phyloP scores from a whole-genome alignment of 139 green algal species.

The Asterochloris sp. region DNA sequence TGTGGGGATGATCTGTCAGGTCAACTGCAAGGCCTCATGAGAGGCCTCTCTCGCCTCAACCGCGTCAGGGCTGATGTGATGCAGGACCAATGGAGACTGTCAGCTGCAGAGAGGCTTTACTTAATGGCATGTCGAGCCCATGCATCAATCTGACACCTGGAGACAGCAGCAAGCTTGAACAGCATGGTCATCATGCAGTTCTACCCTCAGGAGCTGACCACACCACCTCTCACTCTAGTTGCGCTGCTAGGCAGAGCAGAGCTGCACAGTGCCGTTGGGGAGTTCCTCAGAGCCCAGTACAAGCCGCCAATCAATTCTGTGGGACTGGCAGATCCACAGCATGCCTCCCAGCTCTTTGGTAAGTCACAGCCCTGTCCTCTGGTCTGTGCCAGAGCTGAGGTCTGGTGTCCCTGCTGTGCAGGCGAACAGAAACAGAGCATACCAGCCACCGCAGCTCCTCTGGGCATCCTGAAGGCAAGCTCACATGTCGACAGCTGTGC shows the following conservation, averaged over 20 bases:
- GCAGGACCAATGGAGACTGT: no score
- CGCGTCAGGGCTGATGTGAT: no score
- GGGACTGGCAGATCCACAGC: slow-evolving; percentile 16
- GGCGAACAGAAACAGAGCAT: slow-evolving; percentile 7
- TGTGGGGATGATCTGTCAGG: no score
- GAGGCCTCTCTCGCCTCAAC: no score
- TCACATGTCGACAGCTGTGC: neutral
- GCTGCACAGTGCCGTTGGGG: slow-evolving; percentile 29
- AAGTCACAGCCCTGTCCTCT: neutral
- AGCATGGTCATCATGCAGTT: slow-evolving; percentile 13
- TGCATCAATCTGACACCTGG: no score
- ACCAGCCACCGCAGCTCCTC: neutral
- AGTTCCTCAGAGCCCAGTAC: slow-evolving; percentile 30
- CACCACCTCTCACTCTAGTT: slow-evolving; percentile 41
- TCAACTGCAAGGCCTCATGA: no score
- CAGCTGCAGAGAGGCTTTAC: no score
- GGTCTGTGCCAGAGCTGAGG: neutral
- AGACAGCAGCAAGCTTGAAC: no score
- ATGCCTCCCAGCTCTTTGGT: slow-evolving; percentile 27
- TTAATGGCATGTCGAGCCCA: no score
- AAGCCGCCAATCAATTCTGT: slow-evolving; percentile 35
- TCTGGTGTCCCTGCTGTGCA: neutral
- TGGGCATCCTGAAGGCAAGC: slow-evolving; percentile 32
- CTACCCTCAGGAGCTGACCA: slow-evolving; percentile 38
- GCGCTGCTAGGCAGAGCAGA: slow-evolving; percentile 33